Conservation (phyloP, 2,329 filamentous ascomycete genomes). For the Alternaria panax region DNA sequence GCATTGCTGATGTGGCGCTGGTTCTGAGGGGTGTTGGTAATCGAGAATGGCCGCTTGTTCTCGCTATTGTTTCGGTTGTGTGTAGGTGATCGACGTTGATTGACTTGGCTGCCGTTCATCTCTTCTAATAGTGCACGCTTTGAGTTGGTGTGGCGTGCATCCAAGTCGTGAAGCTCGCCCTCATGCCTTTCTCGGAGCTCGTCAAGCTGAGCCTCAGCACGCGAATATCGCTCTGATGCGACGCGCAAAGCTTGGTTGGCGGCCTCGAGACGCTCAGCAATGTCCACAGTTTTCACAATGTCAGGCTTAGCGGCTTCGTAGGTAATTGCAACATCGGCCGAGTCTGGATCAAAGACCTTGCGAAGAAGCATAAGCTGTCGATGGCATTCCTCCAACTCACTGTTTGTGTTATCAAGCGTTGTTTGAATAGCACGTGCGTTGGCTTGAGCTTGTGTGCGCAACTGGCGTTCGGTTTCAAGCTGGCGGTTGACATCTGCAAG, state of each 20-base stretch:
- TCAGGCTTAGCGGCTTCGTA: slow-evolving; percentile 75
- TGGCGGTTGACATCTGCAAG: slow-evolving; percentile 88
- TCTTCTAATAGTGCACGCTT: slow-evolving; percentile 83
- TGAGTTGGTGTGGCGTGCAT: slow-evolving; percentile 67
- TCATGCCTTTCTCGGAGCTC: slow-evolving; percentile 78
- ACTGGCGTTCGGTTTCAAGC: slow-evolving; percentile 86
- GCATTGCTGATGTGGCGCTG: slow-evolving; percentile 73
- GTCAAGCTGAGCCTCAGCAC: slow-evolving; percentile 82
- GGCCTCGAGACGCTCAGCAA: slow-evolving; percentile 85
- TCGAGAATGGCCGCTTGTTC: slow-evolving; percentile 70
- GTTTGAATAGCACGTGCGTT: slow-evolving; percentile 83
- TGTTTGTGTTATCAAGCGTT: slow-evolving; percentile 79
- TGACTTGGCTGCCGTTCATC: slow-evolving; percentile 82
- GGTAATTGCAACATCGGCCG: slow-evolving; percentile 68
- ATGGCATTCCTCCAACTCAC: slow-evolving; percentile 81
- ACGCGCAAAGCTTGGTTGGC: slow-evolving; percentile 88
- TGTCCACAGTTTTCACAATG: slow-evolving; percentile 71
- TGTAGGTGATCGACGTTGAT: slow-evolving; percentile 72
- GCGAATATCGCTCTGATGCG: slow-evolving; percentile 78
- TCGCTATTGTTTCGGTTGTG: slow-evolving; percentile 69
- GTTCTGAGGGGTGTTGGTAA: slow-evolving; percentile 75
- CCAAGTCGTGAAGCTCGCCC: slow-evolving; percentile 73
- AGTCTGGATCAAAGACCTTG: slow-evolving; percentile 83
- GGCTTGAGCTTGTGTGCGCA: slow-evolving; percentile 82
- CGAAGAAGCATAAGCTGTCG: slow-evolving; percentile 82